Evolutionary conservation across 768 basidiomycete genomes (phyloP).

Genomic region (Podaxis carcinomalis): DNA sequence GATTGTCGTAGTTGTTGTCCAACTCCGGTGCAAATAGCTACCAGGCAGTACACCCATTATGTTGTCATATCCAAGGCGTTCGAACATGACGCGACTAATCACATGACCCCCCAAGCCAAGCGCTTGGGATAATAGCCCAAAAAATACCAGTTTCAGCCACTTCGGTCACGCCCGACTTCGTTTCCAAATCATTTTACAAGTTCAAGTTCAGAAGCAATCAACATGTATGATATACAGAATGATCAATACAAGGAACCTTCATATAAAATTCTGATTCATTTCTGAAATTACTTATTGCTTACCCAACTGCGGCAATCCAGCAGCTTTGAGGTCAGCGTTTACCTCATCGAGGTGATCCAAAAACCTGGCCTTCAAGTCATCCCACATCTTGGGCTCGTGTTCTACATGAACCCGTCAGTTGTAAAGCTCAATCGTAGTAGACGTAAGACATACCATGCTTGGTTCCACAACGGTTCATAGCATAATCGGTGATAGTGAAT

Average conservation of each 20-base stretch:
- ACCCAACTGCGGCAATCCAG: slow-evolving; percentile 31
- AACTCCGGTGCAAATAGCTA: not conserved
- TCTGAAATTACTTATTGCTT: not conserved
- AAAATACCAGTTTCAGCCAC: not conserved
- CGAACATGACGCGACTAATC: not conserved
- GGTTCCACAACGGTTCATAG: slow-evolving; percentile 54
- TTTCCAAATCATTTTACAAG: too few relatives aligned
- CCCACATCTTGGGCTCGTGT: slow-evolving; percentile 68
- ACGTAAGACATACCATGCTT: slow-evolving; percentile 41
- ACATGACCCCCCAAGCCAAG: not conserved
- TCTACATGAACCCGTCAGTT: slow-evolving; percentile 25
- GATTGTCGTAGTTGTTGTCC: not conserved
- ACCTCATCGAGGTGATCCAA: slow-evolving; percentile 53
- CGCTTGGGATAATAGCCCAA: not conserved
- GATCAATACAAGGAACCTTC: too few relatives aligned
- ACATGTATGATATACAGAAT: too few relatives aligned
- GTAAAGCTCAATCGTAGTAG: not conserved
- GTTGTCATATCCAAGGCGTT: not conserved
- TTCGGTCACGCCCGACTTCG: too few relatives aligned
- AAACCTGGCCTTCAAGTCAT: slow-evolving; percentile 53
- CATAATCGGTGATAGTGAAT: slow-evolving; percentile 61
- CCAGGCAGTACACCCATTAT: not conserved
- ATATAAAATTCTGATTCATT: not conserved
- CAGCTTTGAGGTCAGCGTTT: slow-evolving; percentile 42
- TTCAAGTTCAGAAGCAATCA: too few relatives aligned